Base-by-base conservation (phyloP, 2,329 filamentous ascomycete species). In the Pyrenophora graminea region DNA sequence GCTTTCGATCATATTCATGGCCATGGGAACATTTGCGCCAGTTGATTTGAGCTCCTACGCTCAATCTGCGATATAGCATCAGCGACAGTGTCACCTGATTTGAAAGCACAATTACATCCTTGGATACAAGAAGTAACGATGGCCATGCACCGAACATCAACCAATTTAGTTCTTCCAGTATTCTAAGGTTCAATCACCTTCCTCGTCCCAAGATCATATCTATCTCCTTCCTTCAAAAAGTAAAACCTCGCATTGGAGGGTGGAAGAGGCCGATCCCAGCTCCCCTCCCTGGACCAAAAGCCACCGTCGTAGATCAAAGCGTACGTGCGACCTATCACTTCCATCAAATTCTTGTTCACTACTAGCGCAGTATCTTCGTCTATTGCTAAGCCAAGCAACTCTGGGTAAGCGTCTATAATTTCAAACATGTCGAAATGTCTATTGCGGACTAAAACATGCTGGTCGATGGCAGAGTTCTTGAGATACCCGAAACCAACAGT, bases 1-100 rank as follows among this genome's bases (percentile, higher is more conserved):
- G 70, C 71, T 10, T 77, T 76, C 51, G 70, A 76, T 42, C 73
- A 64, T 54, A 30, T 55, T 13, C 55, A 60, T 37, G 51, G 54
- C 4, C 31, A 51, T 13, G 45, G 45, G 5, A 5, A 40, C 8
- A 10, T 40, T 27, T 47, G 37, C 19, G 13, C 1, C n/a, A 3
- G 5, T 12, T 34, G 21, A 44, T 18, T 25, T 25, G 23, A 25
- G 23, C 23, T 25, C 8, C 6, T 8, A 6, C 23, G 8, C 8
- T 25, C 23, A 7, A 3, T 25, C 8, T 25, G 19, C 23, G 23
- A 25, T 25, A 8, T 25, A 8, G 23, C 4, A 9, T 25, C 23
- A 25, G 8, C 23, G 8, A 25, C 8, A 9, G 2, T 25, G 6
- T 9, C 23, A 25, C 23, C 23, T 5, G 6, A 25, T 7, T 25